Conservation (phyloP, 2,329 filamentous ascomycete genomes). For the Exophiala sp. region DNA sequence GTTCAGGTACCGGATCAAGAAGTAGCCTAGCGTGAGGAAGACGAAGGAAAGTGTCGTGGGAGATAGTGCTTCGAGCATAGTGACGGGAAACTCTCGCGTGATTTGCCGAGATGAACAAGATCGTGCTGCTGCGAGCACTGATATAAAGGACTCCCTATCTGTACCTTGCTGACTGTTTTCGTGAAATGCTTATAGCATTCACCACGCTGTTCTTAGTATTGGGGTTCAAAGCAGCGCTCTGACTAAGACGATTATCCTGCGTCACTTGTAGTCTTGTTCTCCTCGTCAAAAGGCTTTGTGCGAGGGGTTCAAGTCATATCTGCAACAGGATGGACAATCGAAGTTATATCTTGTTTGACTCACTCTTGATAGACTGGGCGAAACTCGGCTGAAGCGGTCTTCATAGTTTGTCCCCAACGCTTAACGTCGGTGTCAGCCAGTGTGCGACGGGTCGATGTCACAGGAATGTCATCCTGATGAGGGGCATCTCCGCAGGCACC, state of each 20-base stretch:
- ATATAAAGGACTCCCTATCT: no score
- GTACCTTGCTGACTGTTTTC: no score
- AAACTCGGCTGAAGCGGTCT: slow-evolving; percentile 4
- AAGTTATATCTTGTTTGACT: no score
- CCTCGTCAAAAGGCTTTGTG: background rate
- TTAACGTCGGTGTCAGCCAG: slow-evolving; percentile 7
- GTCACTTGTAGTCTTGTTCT: background rate
- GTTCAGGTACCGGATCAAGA: slow-evolving; percentile 43
- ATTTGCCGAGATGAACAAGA: no score
- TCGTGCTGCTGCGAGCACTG: no score
- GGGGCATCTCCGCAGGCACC: background rate
- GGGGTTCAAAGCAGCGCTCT: no score
- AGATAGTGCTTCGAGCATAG: slow-evolving; percentile 19
- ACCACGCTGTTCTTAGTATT: no score
- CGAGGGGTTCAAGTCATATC: no score
- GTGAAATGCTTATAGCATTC: no score
- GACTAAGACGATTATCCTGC: background rate
- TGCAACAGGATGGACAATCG: background rate
- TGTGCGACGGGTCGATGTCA: background rate
- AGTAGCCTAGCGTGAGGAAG: slow-evolving; percentile 37
- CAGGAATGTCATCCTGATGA: background rate
- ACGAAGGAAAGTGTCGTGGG: slow-evolving; percentile 30
- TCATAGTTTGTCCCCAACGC: background rate
- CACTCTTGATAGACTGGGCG: background rate
- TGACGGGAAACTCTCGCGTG: background rate